Conservation (phyloP, 2,329 filamentous ascomycete species). For the Lachnellula hyalina region DNA sequence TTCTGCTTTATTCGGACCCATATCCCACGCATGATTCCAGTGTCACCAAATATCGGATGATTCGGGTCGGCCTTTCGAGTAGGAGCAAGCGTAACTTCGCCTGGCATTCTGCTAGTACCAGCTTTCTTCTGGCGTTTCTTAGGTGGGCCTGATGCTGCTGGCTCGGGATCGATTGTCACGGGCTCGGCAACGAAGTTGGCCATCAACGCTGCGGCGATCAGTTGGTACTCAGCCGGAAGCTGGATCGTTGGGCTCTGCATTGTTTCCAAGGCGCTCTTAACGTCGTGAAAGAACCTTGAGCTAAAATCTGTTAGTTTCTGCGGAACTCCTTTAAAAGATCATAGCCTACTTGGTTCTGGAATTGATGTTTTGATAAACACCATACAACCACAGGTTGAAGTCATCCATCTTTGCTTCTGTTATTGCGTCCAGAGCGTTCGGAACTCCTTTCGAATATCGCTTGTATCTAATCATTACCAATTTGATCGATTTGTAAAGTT, state of each 20-base stretch:
- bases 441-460: neutral
- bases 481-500: neutral
- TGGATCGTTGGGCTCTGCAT: no score
- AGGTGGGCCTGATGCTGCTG: no score
- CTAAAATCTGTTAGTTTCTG: no score
- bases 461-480: neutral
- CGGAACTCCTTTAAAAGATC: no score
- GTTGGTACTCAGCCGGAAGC: no score
- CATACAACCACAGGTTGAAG: neutral
- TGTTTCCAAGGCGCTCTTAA: no score
- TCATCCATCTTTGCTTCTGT: neutral
- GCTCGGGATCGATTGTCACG: no score
- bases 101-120: no score
- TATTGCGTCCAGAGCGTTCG: neutral
- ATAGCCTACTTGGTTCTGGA: neutral
- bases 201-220: no score
- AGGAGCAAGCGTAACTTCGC: neutral
- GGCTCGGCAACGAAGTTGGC: no score
- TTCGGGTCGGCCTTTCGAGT: neutral
- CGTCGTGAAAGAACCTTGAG: no score
- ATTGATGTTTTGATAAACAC: neutral
- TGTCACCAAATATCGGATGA: constrained; percentile 2
- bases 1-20: neutral
- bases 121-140: no score
- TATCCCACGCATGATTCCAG: constrained; percentile 4